Evolutionary conservation across 2,329 filamentous ascomycete species (phyloP), one percentile per base, ranked within the genome.

Genomic region (Colletotrichum paranaense): DNA sequence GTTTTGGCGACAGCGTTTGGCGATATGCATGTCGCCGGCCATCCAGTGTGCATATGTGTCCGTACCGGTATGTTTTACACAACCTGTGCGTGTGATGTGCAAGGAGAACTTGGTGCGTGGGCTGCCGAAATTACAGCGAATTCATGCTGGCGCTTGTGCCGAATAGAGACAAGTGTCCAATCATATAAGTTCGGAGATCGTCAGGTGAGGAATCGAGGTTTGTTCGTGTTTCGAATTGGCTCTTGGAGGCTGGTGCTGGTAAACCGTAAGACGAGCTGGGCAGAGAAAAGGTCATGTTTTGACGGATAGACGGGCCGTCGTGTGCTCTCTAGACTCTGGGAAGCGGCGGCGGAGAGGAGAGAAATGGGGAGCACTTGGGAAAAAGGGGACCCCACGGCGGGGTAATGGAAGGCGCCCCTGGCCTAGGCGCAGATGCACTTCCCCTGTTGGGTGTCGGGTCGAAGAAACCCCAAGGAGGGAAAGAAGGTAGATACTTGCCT

Each of bases 231-330:
- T 73, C 71, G 60, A 71, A 65, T 56, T 53, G 59, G 59, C 49
- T 49, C 26, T 38, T 53, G 52, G 30, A 35, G 38, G 38, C 38
- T 19, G 38, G 38, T 42, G 42, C 42, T 49, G 8, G 42, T 49
- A 32, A 32, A 32, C 30, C 30, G 30, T 32, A 49, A 14, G 46
- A 56, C 26, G 32, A 57, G 59, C 24, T 63, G 55, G 68, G 59
- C 42, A 62, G 63, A 53, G 53, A 57, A 11, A 53, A 46, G 42
- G 38, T 16, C 46, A 67, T 77, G 35, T 75, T 73, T 74, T 79
- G 74, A 76, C 80, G 81, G 81, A 79, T 75, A 81, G 78, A 77
- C 81, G 81, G 81, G 79, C 81, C 81, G 81, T 78, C 78, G 78
- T 76, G 75, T 77, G 62, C 49, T 68, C 49, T 75, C 58, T 46